A percentile compares a stretch with the other conserved stretches of the same genome.
These are phyloP conservation scores for Moricandia arvensis DNA, from an alignment of 345 rosid genomes.

Conservation along the genomic window DNA sequence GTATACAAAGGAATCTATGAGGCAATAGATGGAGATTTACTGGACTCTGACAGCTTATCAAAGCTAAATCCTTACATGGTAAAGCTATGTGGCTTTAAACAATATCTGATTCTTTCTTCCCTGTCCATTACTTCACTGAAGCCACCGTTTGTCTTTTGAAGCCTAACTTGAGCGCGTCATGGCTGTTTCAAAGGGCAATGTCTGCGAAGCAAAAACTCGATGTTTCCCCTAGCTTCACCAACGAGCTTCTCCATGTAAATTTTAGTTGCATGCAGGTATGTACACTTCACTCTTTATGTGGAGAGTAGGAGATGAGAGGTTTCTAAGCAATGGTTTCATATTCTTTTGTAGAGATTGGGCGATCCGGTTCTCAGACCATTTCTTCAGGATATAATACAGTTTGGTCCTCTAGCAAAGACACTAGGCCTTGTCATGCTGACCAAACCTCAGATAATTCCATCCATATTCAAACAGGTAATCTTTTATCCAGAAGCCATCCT, in stretches of 20 bases:
- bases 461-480: slow-evolving; percentile 78
- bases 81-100: slow-evolving; percentile 19
- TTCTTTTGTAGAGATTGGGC: slow-evolving; percentile 61
- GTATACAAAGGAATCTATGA: slow-evolving; percentile 64
- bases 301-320: not conserved
- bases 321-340: slow-evolving; percentile 11
- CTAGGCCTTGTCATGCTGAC: slow-evolving; percentile 56
- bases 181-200: slow-evolving; percentile 97
- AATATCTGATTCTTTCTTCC: not conserved
- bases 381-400: slow-evolving; percentile 91
- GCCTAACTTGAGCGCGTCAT: slow-evolving; percentile 90
- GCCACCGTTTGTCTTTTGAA: slow-evolving; percentile 18
- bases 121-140: slow-evolving; percentile 13
- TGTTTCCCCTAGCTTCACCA: slow-evolving; percentile 69
- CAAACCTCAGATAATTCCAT: slow-evolving; percentile 82
- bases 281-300: not conserved
- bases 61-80: slow-evolving; percentile 96
- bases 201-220: slow-evolving; percentile 66
- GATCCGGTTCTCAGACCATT: slow-evolving; percentile 87
- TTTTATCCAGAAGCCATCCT: not conserved
- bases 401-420: slow-evolving; percentile 84
- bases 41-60: slow-evolving; percentile 73
- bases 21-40: slow-evolving; percentile 70
- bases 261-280: slow-evolving; percentile 83
- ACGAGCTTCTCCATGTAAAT: slow-evolving; percentile 84